Evolutionary conservation across 805 yeast genomes (phyloP).

Genomic region (Candida sphagnicola): DNA sequence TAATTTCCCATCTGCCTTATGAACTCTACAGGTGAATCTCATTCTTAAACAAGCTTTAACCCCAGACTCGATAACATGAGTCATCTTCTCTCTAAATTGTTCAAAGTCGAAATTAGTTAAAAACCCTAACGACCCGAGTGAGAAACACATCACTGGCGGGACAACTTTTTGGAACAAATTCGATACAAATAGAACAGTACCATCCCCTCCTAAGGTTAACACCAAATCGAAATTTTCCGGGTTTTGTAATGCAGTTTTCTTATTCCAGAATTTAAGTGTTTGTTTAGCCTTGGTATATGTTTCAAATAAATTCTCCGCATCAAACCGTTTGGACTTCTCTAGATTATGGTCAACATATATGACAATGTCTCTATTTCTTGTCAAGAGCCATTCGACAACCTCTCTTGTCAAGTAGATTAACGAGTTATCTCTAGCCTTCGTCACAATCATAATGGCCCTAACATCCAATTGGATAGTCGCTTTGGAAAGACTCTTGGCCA

Average conservation of each 20-base stretch:
- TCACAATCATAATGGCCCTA: slow-evolving; percentile 71
- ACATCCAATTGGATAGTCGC: slow-evolving; percentile 72
- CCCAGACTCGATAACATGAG: slow-evolving; percentile 60
- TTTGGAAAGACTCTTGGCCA: slow-evolving; percentile 66
- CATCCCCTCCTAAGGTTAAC: slow-evolving; percentile 45
- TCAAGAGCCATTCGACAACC: slow-evolving; percentile 71
- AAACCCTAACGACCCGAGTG: slow-evolving; percentile 41
- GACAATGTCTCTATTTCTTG: slow-evolving; percentile 28
- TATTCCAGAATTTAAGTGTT: slow-evolving; percentile 66
- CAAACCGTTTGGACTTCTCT: slow-evolving; percentile 59
- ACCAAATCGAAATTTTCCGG: slow-evolving; percentile 43
- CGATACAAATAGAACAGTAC: slow-evolving; percentile 42
- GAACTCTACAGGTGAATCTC: slow-evolving; percentile 82
- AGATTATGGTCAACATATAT: slow-evolving; percentile 77
- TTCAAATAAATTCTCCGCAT: slow-evolving; percentile 46
- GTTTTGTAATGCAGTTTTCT: slow-evolving; percentile 43
- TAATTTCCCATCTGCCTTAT: slow-evolving; percentile 46
- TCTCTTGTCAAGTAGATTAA: slow-evolving; percentile 73
- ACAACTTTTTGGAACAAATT: slow-evolving; percentile 42
- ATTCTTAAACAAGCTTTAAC: slow-evolving; percentile 75
- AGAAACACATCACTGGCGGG: slow-evolving; percentile 44
- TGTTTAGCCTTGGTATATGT: slow-evolving; percentile 44
- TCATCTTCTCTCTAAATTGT: slow-evolving; percentile 57
- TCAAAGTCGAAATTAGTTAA: slow-evolving; percentile 79
- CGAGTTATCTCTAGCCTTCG: slow-evolving; percentile 86